Evolutionary conservation across 164 flowering plant species (phyloP), one percentile per base, ranked within the genome.

Genomic region (Paratinospora sagittata): DNA sequence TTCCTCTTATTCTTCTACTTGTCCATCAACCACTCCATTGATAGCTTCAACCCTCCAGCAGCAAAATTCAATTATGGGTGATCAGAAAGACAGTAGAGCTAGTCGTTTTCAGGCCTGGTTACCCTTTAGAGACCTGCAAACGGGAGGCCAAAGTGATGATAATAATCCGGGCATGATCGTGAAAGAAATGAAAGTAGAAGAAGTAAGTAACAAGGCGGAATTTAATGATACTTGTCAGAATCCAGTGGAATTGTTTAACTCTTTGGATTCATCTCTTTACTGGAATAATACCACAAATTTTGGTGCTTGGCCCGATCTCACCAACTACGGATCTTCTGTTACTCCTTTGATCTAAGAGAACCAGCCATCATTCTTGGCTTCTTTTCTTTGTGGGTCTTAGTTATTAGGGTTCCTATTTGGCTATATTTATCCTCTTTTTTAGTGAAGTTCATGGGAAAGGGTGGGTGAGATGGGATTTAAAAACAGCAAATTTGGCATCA

Each of bases 131-230:
- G 82, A 77, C 23, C 65, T 81, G 34, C 83, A 83, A 43, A 71
- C 76, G 72, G 60, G 47, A 8, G 75, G 68, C 16, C 66, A 61
- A 17, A 58, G 43, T 23, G 78, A 73, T 55, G 45, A 64, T 16
- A 60, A 41, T 27, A 76, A 75, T 52, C 58, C 45, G 0, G 69
- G 71, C 67, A 73, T 63, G 27, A 12, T 62, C 0, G 63, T 72
- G 68, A 80, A 78, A 30, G 79, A 71, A 34, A 85, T 84, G 73
- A 89, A 86, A 73, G 63, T 74, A 57, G 91, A 85, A 75, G 79
- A 77, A 33, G 83, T 75, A n/a, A 76, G 41, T 27, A 21, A 55
- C 14, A 74, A 69, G 34, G 24, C 52, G 62, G 77, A 72, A 23
- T 76, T 72, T 72, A 75, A 33, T 62, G 30, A 64, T 68, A 67